phyloP scores from a whole-genome alignment of 176 grass and related monocot genomes.

The Aegilops bicornis region DNA sequence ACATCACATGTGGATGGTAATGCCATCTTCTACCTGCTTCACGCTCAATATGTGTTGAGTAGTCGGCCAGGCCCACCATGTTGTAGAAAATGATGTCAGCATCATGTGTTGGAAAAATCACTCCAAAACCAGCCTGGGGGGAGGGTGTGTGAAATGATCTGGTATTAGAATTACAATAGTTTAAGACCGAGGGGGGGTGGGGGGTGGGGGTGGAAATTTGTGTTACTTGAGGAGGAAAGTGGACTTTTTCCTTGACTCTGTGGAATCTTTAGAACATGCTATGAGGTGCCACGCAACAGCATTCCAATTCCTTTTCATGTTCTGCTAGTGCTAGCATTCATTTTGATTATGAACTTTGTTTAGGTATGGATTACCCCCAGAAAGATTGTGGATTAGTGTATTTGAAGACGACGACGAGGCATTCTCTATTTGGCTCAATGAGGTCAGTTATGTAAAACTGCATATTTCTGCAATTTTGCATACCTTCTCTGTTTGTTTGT shows the following conservation, averaged over 20 bases:
- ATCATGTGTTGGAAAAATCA: neutral
- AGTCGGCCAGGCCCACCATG: neutral
- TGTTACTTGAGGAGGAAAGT: conserved; percentile 4
- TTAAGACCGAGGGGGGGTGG: neutral
- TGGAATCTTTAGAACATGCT: conserved; percentile 4
- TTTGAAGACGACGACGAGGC: conserved; percentile 93
- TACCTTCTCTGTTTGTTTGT: neutral
- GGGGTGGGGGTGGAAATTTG: neutral
- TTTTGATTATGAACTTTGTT: conserved; percentile 27
- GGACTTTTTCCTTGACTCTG: neutral
- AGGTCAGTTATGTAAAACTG: conserved; percentile 40
- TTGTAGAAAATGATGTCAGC: neutral
- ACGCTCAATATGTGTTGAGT: neutral
- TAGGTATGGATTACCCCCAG: conserved; percentile 78
- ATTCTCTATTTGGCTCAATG: conserved; percentile 87
- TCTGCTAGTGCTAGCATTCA: conserved; percentile 7
- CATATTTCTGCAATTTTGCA: conserved; percentile 16
- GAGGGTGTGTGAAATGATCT: neutral
- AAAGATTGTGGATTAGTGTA: conserved; percentile 97
- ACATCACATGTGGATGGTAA: neutral
- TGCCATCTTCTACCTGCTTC: neutral
- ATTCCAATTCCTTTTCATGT: conserved; percentile 18
- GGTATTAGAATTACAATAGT: neutral
- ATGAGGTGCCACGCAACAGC: neutral
- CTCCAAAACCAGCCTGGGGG: neutral